Conservation (phyloP, 352 stramenopile genomes). For the Pythium myriotylum region DNA sequence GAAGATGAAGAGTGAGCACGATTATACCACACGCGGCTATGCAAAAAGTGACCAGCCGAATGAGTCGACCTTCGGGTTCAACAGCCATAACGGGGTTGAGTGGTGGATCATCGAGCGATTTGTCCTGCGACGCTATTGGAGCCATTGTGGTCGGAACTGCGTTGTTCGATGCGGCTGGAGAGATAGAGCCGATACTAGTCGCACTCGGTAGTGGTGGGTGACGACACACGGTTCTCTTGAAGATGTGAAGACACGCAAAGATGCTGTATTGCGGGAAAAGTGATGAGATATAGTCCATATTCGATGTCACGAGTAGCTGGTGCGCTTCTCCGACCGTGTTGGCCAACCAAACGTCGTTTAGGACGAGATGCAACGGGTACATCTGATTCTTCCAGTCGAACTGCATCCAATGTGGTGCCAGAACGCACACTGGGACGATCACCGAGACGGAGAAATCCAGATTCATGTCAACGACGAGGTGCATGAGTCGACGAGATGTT, state of each 20-base stretch:
- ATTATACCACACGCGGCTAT: not conserved
- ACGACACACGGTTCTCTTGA: constrained; percentile 3
- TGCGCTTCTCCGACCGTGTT: constrained; percentile 10
- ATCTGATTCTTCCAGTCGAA: constrained; percentile 7
- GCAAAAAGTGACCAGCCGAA: not conserved
- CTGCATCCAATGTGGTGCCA: not conserved
- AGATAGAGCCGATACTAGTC: not conserved
- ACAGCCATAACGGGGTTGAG: too few relatives aligned
- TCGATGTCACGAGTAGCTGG: constrained; percentile 25
- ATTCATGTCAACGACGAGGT: constrained; percentile 17
- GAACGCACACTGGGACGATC: constrained; percentile 13
- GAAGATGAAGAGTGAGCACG: constrained; percentile 3
- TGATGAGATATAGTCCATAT: constrained; percentile 8
- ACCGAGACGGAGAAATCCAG: constrained; percentile 12
- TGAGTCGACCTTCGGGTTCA: too few relatives aligned
- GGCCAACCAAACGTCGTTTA: constrained; percentile 14
- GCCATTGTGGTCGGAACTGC: not conserved
- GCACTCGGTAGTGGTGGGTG: not conserved
- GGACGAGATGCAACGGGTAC: constrained; percentile 6
- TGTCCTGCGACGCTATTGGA: too few relatives aligned
- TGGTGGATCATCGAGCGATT: too few relatives aligned
- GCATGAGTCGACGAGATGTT: constrained; percentile 4
- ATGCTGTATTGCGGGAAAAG: constrained; percentile 23
- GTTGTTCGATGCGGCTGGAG: not conserved
- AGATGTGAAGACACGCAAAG: constrained; percentile 3